These are phyloP conservation scores for Annona cherimola DNA, from an alignment of 164 flowering plant species.

Conservation along the genomic window DNA sequence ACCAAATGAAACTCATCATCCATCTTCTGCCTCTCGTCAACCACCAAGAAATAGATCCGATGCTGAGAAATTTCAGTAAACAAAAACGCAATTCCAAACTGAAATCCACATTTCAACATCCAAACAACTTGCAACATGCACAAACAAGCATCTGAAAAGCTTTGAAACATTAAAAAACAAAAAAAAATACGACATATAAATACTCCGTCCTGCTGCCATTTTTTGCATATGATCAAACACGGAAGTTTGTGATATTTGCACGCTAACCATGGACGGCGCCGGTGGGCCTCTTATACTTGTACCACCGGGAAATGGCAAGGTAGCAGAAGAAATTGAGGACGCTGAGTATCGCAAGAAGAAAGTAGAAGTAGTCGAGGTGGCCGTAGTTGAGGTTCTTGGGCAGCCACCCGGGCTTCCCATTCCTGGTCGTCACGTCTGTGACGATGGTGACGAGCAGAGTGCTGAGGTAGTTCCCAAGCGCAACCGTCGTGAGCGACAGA, in stretches of 20 bases:
- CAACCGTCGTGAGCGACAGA: slow-evolving; percentile 34
- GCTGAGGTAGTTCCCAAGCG: slow-evolving; percentile 41
- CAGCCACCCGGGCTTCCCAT: slow-evolving; percentile 44
- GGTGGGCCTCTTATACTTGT: slow-evolving; percentile 33
- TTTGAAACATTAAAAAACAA: not conserved
- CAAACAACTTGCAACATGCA: not conserved
- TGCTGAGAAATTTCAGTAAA: too few species aligned
- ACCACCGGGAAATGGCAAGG: slow-evolving; percentile 27
- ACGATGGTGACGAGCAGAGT: slow-evolving; percentile 34
- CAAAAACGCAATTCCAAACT: too few species aligned
- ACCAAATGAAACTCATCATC: too few species aligned
- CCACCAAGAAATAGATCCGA: too few species aligned
- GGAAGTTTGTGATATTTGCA: too few species aligned
- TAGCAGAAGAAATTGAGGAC: slow-evolving; percentile 30
- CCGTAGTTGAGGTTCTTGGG: slow-evolving; percentile 45
- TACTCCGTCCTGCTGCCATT: not conserved
- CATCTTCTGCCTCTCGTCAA: too few species aligned
- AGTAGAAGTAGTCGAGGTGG: slow-evolving; percentile 42
- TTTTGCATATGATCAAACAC: not conserved
- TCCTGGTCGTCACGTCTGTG: slow-evolving; percentile 20
- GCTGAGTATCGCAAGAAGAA: slow-evolving; percentile 35
- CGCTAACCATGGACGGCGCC: not conserved
- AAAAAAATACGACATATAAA: too few species aligned
- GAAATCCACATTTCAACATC: not conserved
- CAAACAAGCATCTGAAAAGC: not conserved